A percentile compares a stretch with the other conserved stretches of the same genome.
Evolutionary conservation across 2,329 filamentous ascomycete genomes (phyloP).

Genomic region (Sporothrix brunneoviolacea): DNA sequence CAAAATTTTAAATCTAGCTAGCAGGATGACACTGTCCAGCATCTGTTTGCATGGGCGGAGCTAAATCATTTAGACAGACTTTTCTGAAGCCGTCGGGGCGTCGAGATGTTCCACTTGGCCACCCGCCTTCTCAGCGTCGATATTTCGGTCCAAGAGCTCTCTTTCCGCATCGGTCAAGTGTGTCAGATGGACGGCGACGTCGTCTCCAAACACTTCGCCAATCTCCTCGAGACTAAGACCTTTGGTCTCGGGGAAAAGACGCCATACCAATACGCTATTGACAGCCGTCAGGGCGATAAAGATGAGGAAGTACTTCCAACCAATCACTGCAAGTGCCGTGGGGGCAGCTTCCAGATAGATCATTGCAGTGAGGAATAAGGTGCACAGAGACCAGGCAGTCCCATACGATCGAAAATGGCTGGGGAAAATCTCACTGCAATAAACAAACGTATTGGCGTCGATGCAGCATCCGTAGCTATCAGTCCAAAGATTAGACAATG

Average conservation of each 20-base stretch:
- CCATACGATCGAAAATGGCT: constrained; percentile 8
- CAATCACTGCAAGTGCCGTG: neutral
- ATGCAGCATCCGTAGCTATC: constrained; percentile 9
- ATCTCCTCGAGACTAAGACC: constrained; percentile 6
- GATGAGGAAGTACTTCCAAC: constrained; percentile 6
- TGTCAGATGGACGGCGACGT: constrained; percentile 4
- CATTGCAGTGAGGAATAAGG: neutral
- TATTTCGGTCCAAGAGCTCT: neutral
- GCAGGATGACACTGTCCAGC: no score
- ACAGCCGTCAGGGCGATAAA: constrained; percentile 4
- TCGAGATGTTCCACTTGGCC: neutral
- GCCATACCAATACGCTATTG: neutral
- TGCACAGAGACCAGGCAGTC: constrained; percentile 3
- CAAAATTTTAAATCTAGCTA: no score
- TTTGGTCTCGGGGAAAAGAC: constrained; percentile 9
- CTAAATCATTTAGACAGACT: neutral
- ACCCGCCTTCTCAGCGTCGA: constrained; percentile 1
- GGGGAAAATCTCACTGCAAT: constrained; percentile 12
- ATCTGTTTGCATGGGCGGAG: no score
- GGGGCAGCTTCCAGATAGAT: constrained; percentile 1
- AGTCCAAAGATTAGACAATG: no score
- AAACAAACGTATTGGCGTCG: constrained; percentile 8
- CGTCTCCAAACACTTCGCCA: constrained; percentile 8
- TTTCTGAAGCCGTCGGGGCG: neutral
- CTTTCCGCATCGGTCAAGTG: neutral